Conservation (phyloP, 371 early-diverging fungal species). For the Funneliformis caledonium region DNA sequence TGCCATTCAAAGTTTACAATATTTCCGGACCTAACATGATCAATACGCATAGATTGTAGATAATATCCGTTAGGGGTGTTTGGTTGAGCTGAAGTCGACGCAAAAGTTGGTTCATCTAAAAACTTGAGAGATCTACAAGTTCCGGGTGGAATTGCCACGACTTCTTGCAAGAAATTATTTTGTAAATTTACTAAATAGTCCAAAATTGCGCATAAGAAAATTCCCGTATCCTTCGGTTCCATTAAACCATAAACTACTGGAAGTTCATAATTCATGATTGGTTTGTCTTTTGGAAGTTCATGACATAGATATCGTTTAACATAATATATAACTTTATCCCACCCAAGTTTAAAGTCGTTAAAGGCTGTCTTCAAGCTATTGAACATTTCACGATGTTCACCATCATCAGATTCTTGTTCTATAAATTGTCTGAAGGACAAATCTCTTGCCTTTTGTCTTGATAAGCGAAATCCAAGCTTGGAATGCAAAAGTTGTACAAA, state of each 20-base stretch:
- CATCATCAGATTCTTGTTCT: not conserved
- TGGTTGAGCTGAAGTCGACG: not conserved
- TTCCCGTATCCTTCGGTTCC: conserved; percentile 29
- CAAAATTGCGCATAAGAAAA: conserved; percentile 34
- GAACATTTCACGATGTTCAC: not conserved
- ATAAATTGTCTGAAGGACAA: conserved; percentile 11
- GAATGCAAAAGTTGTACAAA: conserved; percentile 7
- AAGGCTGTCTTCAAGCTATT: conserved; percentile 7
- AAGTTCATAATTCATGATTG: not conserved
- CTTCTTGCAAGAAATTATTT: conserved; percentile 37
- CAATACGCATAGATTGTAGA: not conserved
- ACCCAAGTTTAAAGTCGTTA: conserved; percentile 28
- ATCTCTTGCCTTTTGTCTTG: not conserved
- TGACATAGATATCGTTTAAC: conserved; percentile 6
- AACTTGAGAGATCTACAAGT: not conserved
- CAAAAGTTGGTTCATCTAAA: not conserved
- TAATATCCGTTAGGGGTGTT: not conserved
- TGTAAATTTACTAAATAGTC: conserved; percentile 27
- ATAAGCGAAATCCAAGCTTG: conserved; percentile 13
- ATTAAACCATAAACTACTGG: conserved; percentile 27
- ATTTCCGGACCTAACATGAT: not conserved
- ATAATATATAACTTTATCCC: conserved; percentile 24
- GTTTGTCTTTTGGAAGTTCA: not conserved
- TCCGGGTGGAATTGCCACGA: conserved; percentile 1
- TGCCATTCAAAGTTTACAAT: conserved; percentile 7